phyloP scores from a whole-genome alignment of 129 eudicot genomes.

The Glebionis coronaria region DNA sequence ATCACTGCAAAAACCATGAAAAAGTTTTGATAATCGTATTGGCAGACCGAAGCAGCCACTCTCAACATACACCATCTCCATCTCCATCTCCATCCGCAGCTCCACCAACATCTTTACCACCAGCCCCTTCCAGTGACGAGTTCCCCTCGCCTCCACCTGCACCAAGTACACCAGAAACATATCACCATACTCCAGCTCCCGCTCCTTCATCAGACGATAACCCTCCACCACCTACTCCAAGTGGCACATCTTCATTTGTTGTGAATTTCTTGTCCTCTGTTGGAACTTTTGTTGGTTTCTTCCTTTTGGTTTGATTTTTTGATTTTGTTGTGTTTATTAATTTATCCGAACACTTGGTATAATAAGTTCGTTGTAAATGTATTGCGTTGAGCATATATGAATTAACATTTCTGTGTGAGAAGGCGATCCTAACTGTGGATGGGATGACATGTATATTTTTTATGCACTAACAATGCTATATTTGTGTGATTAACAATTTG shows the following conservation, averaged over 20 bases:
- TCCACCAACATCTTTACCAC: slow-evolving; percentile 35
- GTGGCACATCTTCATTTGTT: slow-evolving; percentile 33
- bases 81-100: slow-evolving; percentile 31
- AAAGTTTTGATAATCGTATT: slow-evolving; percentile 30
- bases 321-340: slow-evolving; percentile 7
- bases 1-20: slow-evolving; percentile 35
- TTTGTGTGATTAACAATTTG: neutral
- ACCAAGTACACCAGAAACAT: slow-evolving; percentile 28
- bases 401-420: slow-evolving; percentile 14
- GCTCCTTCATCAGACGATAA: slow-evolving; percentile 30
- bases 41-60: slow-evolving; percentile 43
- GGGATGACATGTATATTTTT: too few species aligned
- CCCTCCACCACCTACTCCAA: slow-evolving; percentile 27
- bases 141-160: slow-evolving; percentile 39
- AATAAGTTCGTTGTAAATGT: slow-evolving; percentile 36
- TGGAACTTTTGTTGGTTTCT: slow-evolving; percentile 51
- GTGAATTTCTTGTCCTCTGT: slow-evolving; percentile 26
- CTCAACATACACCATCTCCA: slow-evolving; percentile 35
- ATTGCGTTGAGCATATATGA: slow-evolving; percentile 9
- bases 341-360: slow-evolving; percentile 1
- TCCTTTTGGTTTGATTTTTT: slow-evolving; percentile 35
- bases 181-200: slow-evolving; percentile 42
- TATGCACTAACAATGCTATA: neutral
- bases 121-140: slow-evolving; percentile 35
- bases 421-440: too few species aligned